Evolutionary conservation across 1,284 basidiomycete species (phyloP), one percentile per base, ranked within the genome.

Genomic region (Volvariella surrecta): DNA sequence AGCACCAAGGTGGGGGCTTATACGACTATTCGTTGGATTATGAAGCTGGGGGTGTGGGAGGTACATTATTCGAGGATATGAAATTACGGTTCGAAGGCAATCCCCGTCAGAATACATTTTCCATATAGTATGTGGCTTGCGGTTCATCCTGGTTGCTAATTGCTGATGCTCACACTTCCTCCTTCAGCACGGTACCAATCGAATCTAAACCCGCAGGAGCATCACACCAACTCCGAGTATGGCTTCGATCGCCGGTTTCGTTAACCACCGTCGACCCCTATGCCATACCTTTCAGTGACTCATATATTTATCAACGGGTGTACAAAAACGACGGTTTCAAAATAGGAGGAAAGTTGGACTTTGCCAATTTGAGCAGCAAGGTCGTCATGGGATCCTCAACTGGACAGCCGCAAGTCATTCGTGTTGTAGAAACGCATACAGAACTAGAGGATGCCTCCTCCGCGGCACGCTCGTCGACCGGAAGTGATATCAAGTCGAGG

Each of bases 241-340:
- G 78, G 78, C 58, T 76, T 32, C 60, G 69, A 51, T 56, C 70
- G 52, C 47, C 60, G 37, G 58, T 61, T 32, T 54, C 55, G 10
- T 49, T 62, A 10, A 48, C 58, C 19, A 37, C 56, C 38, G 40
- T 51, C 45, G 53, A 58, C 44, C 52, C 59, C 34, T 58, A 61
- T 32, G 52, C 54, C 16, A 56, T 63, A 13, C 64, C 66, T 3
- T 68, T 68, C 50, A 58, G 64, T 50, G 65, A 70, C 40, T 68
- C 73, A 1, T 70, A 68, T 50, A 58, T 76, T 44, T 80, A 73
- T 53, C 76, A 79, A 50, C 72, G 78, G 13, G 61, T 81, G 50
- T 79, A 70, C 68, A 76, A 77, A 55, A 64, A 63, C 13, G 77
- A 81, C 52, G 55, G 60, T n/a, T 74, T 79, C 55, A 78, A 75